Evolutionary conservation across 805 yeast genomes (phyloP), one percentile per base, ranked within the genome.

Genomic region (Candida dajiaensis): DNA sequence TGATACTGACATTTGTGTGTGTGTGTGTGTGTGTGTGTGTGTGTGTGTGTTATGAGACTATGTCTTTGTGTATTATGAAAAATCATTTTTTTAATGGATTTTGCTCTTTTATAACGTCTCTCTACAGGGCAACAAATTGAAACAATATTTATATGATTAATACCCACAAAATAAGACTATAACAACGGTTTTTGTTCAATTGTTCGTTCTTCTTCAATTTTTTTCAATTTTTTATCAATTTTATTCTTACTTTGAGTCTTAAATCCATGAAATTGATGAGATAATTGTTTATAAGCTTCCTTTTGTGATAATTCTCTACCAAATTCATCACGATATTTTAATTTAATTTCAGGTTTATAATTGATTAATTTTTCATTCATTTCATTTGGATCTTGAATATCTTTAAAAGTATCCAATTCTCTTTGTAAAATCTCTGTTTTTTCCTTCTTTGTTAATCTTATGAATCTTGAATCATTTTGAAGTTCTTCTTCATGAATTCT

Each of bases 251-350:
- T 53, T 20, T 50, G 53, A 4, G 51, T 59, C 31, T 61, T 59
- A 6, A 19, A 15, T 2, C 85, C 86, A 57, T 81, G 86, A 62
- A 79, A 81, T 53, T 77, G 72, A 46, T 79, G 84, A 6, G 83
- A 78, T 42, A 80, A 57, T 47, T 74, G 73, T 59, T 81, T 81
- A 64, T 70, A 81, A 4, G 87, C 86, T 50, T 76, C 76, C 54
- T 79, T 80, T 6, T 73, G 68, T 40, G 62, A 61, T 39, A 81
- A 57, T 16, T 69, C 69, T 19, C 71, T 64, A 1, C 87, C 87
- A 4, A 61, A 50, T 35, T 77, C 78, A 59, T 80, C 84, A 23
- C 65, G 68, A 57, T 81, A 80, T 35, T 67, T 68, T 8, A 81
- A 53, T 21, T 67, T 64, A n/a, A 81, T 73, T 19, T 68, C 56